Percentiles rank a stretch among this genome's conserved stretches.
Evolutionary conservation across 352 stramenopile species (phyloP).

Genomic region (Lagenidium giganteum): DNA sequence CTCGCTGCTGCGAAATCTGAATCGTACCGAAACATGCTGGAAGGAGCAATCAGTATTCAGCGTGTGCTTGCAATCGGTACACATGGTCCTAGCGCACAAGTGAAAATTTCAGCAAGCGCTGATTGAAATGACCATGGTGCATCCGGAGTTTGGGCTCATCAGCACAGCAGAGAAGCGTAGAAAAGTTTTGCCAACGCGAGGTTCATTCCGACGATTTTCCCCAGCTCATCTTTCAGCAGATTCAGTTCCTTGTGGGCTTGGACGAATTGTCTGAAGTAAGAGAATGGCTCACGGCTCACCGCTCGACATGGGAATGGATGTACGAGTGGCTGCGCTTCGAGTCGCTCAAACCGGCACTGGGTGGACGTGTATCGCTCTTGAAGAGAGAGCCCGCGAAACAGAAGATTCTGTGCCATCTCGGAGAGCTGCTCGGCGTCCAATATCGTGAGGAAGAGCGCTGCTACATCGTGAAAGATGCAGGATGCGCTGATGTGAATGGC

Average conservation of each 20-base stretch:
- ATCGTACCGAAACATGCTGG: constrained; percentile 79
- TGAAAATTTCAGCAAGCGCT: constrained; percentile 55
- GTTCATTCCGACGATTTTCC: constrained; percentile 62
- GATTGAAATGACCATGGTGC: constrained; percentile 58
- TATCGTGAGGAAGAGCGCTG: constrained; percentile 72
- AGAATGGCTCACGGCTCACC: constrained; percentile 48
- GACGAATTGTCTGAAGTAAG: constrained; percentile 55
- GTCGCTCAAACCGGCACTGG: constrained; percentile 73
- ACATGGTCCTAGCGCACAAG: constrained; percentile 58
- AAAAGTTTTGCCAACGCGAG: constrained; percentile 60
- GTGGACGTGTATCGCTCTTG: constrained; percentile 55
- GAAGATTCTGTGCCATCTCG: constrained; percentile 59
- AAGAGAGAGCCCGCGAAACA: constrained; percentile 70
- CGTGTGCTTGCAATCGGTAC: constrained; percentile 52
- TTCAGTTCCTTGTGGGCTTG: constrained; percentile 64
- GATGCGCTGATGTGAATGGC: constrained; percentile 91
- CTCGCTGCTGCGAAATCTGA: constrained; percentile 70
- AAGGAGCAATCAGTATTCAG: constrained; percentile 83
- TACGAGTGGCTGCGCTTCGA: constrained; percentile 87
- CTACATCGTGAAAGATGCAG: constrained; percentile 89
- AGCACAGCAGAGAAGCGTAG: constrained; percentile 58
- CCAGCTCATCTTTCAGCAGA: constrained; percentile 77
- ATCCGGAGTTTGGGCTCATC: constrained; percentile 66
- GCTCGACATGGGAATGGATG: constrained; percentile 70
- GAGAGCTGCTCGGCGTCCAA: constrained; percentile 50